Evolutionary conservation across 805 yeast species (phyloP).

Genomic region (Cyberlindnera maritima): DNA sequence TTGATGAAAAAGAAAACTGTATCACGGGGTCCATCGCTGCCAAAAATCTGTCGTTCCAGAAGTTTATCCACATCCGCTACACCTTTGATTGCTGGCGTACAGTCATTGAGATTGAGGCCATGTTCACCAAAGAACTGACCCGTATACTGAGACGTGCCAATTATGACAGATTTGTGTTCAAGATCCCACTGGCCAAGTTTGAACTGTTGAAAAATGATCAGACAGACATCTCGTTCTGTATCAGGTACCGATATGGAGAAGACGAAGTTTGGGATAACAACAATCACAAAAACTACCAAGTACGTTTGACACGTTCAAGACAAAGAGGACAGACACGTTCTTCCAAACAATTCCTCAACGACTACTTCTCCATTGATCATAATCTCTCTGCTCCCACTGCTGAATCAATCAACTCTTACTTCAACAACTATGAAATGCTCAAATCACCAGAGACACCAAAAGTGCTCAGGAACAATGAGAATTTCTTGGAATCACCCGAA

Average conservation of each 20-base stretch:
- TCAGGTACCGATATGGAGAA: constrained; percentile 22
- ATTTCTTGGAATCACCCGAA: constrained; percentile 12
- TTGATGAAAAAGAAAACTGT: constrained; percentile 48
- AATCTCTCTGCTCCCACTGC: neutral
- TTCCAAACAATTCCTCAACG: constrained; percentile 21
- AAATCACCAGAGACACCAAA: constrained; percentile 30
- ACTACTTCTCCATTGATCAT: constrained; percentile 12
- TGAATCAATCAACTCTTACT: constrained; percentile 13
- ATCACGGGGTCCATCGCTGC: constrained; percentile 78
- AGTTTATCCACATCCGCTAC: constrained; percentile 67
- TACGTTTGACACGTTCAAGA: constrained; percentile 29
- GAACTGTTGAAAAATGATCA: constrained; percentile 16
- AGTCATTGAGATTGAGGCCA: constrained; percentile 63
- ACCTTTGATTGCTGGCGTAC: constrained; percentile 80
- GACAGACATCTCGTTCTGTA: constrained; percentile 46
- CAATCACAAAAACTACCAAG: constrained; percentile 50
- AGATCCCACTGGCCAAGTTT: constrained; percentile 45
- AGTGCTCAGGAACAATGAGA: constrained; percentile 17
- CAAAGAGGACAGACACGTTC: constrained; percentile 4
- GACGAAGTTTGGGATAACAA: constrained; percentile 83
- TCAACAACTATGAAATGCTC: constrained; percentile 21
- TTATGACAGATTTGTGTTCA: constrained; percentile 73
- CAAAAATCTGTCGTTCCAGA: constrained; percentile 66
- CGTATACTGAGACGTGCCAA: constrained; percentile 43
- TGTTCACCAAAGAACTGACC: constrained; percentile 49